Evolutionary conservation across 805 yeast genomes (phyloP), one percentile per base, ranked within the genome.

Genomic region (Clavispora vitiphila): DNA sequence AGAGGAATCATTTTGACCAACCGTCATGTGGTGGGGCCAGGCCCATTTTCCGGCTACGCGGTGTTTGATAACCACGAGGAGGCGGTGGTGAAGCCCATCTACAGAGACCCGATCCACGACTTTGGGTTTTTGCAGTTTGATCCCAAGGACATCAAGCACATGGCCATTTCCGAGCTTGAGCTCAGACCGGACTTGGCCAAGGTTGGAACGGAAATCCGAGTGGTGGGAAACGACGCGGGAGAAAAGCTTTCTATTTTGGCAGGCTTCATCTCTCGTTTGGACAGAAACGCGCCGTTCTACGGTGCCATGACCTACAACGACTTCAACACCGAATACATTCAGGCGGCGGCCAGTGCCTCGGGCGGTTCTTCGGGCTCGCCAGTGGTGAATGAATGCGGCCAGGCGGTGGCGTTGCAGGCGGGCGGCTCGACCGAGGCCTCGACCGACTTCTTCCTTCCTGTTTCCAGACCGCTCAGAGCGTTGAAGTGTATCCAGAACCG

Each of bases 351-450:
- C 1, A 78, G 89, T 45, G 96, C 97, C 0, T 83, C 95, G 14
- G 97, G 97, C 23, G 97, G 97, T 3, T 88, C 96, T 3, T 83
- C 93, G 37, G 97, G 97, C 8, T 87, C 96, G 3, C 97, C 97
- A 0, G 97, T 90, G n/a, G 95, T 90, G 2, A 83, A 88, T 60
- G 80, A 83, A 34, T 83, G 85, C 51, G 96, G 96, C 3, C 64
- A 79, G 55, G 96, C 91, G 0, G 86, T 90, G 15, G 96, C 97
- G 0, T 67, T 90, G 39, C 96, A 88, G 63, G 97, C 97, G 2
- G 97, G 97, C 56, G 97, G 97, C 3, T 78, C 86, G 6, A 77
- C 89, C 1, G 93, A 86, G 51, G 90, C 96, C 1, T 86, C 96
- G 0, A 90, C 96, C 0, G 97, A 90, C 65, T 90, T 86, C 66